Percentiles rank a stretch among this genome's conserved stretches.
Conservation (phyloP, 2,329 filamentous ascomycete species). For the Arachnomyces sp. region DNA sequence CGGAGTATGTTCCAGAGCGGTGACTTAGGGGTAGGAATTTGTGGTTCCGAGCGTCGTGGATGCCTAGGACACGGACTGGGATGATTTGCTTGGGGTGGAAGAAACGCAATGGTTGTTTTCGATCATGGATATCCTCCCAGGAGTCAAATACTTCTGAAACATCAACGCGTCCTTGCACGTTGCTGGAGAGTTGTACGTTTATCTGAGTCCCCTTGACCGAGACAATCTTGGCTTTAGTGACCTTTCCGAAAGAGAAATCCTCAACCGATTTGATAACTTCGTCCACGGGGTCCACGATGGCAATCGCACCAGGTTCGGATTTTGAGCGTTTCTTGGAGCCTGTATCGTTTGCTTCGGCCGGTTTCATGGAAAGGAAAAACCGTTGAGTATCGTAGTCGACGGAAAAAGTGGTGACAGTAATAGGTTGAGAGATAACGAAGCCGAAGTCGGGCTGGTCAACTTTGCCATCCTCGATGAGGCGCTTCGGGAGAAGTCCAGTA, state of each 20-base stretch:
- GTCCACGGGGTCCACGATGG: conserved; percentile 55
- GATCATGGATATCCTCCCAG: conserved; percentile 78
- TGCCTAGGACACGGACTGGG: conserved; percentile 68
- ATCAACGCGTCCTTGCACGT: conserved; percentile 86
- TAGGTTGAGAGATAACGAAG: conserved; percentile 64
- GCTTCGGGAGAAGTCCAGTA: conserved; percentile 71
- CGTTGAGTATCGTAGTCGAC: conserved; percentile 62
- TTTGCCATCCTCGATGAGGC: conserved; percentile 63
- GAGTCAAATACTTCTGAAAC: conserved; percentile 81
- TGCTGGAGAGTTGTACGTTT: conserved; percentile 80
- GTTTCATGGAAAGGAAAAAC: conserved; percentile 57
- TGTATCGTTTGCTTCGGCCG: conserved; percentile 42
- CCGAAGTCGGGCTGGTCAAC: conserved; percentile 66
- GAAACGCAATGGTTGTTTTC: conserved; percentile 67
- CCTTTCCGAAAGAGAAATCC: conserved; percentile 64
- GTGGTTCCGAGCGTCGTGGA: conserved; percentile 85
- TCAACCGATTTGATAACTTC: conserved; percentile 54
- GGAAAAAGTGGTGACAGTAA: conserved; percentile 63
- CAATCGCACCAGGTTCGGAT: conserved; percentile 27
- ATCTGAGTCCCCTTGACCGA: conserved; percentile 85
- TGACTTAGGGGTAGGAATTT: conserved; percentile 88
- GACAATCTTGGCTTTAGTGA: conserved; percentile 68
- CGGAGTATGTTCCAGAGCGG: conserved; percentile 64
- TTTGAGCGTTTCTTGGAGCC: conserved; percentile 35
- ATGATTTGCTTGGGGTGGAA: conserved; percentile 66